phyloP scores from a whole-genome alignment of 177 flowering plant genomes.

The Tripterygium wilfordii region DNA sequence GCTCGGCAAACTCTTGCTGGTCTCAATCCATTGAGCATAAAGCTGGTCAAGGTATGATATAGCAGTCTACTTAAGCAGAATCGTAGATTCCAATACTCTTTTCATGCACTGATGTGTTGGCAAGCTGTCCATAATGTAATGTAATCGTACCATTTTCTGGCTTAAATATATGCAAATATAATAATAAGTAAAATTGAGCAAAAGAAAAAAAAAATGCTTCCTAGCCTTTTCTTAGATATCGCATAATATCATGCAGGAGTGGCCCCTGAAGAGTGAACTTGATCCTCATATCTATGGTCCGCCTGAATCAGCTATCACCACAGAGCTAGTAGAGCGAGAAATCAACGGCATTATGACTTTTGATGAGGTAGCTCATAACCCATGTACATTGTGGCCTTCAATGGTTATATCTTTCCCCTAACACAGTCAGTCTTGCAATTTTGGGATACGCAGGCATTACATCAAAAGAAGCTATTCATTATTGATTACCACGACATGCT shows the following conservation, averaged over 20 bases:
- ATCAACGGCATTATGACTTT: conserved; percentile 50
- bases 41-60: conserved; percentile 50
- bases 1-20: conserved; percentile 82
- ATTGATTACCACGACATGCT: conserved; percentile 57
- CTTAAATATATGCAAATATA: background rate
- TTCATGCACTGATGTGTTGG: too few relatives aligned
- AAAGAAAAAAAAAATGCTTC: too few relatives aligned
- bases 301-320: conserved; percentile 62
- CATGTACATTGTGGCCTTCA: background rate
- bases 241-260: conserved; percentile 43
- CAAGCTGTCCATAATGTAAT: too few relatives aligned
- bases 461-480: conserved; percentile 45
- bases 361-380: conserved; percentile 57
- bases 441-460: conserved; percentile 39
- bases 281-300: conserved; percentile 79
- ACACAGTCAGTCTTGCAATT: background rate
- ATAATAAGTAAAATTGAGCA: too few relatives aligned
- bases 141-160: too few relatives aligned
- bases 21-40: conserved; percentile 54
- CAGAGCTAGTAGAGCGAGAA: conserved; percentile 43
- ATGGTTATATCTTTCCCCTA: too few relatives aligned
- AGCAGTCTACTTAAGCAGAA: too few relatives aligned
- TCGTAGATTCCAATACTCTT: too few relatives aligned
- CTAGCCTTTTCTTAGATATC: too few relatives aligned
- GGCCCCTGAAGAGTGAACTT: conserved; percentile 78